Percentiles rank a stretch among this genome's conserved stretches.
phyloP scores from a whole-genome alignment of 352 stramenopile genomes.

The Aphanomyces stellatus region DNA sequence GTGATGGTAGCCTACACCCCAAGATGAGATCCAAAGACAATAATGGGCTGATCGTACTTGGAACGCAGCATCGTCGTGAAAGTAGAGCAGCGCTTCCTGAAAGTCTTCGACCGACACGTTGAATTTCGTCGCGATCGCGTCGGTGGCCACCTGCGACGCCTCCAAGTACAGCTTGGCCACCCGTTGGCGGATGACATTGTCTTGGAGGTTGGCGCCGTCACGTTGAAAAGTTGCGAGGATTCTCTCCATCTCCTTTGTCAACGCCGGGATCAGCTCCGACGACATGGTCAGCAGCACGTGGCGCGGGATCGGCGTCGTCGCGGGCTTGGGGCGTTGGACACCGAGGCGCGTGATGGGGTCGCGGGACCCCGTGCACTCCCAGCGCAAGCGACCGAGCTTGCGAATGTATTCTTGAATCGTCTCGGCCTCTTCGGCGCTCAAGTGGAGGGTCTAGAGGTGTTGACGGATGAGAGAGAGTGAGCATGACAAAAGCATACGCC shows the following conservation, averaged over 20 bases:
- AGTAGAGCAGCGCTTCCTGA: constrained; percentile 65
- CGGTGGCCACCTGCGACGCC: constrained; percentile 48
- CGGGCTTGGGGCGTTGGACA: constrained; percentile 22
- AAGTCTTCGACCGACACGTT: constrained; percentile 60
- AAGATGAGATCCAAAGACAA: constrained; percentile 14
- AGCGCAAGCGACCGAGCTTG: constrained; percentile 58
- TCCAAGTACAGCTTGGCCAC: constrained; percentile 62
- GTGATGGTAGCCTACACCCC: constrained; percentile 8
- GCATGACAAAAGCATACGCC: constrained; percentile 25
- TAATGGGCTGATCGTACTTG: constrained; percentile 24
- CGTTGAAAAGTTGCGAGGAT: constrained; percentile 35
- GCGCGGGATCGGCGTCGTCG: constrained; percentile 30
- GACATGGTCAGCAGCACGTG: constrained; percentile 51
- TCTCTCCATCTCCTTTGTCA: constrained; percentile 67
- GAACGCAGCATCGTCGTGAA: constrained; percentile 61
- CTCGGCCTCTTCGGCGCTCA: constrained; percentile 54
- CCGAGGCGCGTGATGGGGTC: constrained; percentile 42
- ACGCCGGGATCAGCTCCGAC: constrained; percentile 55
- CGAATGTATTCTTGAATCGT: constrained; percentile 63
- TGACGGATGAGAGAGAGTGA: background rate
- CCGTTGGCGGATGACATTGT: constrained; percentile 36
- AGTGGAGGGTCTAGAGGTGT: constrained; percentile 20
- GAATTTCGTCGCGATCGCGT: constrained; percentile 37
- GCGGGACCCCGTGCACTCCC: constrained; percentile 71
- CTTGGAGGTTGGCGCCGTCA: constrained; percentile 25